A percentile compares a stretch with the other conserved stretches of the same genome.
These are phyloP conservation scores for Phytopythium aichiense DNA, from an alignment of 352 stramenopile species.

Conservation along the genomic window DNA sequence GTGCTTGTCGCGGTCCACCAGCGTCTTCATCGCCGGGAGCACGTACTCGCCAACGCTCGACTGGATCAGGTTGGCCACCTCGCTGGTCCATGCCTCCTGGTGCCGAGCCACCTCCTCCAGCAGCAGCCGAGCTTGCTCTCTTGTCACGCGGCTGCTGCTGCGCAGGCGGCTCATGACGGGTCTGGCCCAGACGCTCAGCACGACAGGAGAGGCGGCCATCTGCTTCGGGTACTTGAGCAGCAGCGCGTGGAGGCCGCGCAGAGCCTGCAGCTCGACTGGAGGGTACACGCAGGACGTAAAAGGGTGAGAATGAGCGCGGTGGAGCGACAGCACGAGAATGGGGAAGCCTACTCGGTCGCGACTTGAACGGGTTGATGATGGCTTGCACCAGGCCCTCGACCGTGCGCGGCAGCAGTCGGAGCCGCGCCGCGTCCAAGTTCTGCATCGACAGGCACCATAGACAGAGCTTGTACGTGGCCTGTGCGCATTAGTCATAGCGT, in stretches of 20 bases:
- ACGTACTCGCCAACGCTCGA: conserved; percentile 43
- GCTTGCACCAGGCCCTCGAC: conserved; percentile 64
- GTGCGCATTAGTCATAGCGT: neutral
- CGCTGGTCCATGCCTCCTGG: conserved; percentile 25
- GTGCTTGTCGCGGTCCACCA: conserved; percentile 34
- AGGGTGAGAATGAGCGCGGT: too few relatives aligned
- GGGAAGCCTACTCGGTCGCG: conserved; percentile 35
- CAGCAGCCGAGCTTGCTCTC: conserved; percentile 39
- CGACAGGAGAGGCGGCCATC: conserved; percentile 17
- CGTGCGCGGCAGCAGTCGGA: conserved; percentile 41
- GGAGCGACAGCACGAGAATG: neutral
- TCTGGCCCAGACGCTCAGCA: conserved; percentile 43
- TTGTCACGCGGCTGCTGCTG: conserved; percentile 44
- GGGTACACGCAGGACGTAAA: too few relatives aligned
- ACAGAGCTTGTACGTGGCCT: conserved; percentile 64
- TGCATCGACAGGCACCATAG: conserved; percentile 64
- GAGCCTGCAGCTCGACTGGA: conserved; percentile 52
- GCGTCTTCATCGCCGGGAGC: conserved; percentile 48
- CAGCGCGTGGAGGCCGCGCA: conserved; percentile 55
- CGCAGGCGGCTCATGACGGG: conserved; percentile 48
- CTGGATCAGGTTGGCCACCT: conserved; percentile 27
- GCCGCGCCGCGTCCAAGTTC: conserved; percentile 43
- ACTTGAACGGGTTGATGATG: conserved; percentile 72
- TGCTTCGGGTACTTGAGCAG: conserved; percentile 47
- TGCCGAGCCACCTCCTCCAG: conserved; percentile 43